phyloP scores from a whole-genome alignment of 2,329 filamentous ascomycete genomes.

The Fragosphaeria purpurea region DNA sequence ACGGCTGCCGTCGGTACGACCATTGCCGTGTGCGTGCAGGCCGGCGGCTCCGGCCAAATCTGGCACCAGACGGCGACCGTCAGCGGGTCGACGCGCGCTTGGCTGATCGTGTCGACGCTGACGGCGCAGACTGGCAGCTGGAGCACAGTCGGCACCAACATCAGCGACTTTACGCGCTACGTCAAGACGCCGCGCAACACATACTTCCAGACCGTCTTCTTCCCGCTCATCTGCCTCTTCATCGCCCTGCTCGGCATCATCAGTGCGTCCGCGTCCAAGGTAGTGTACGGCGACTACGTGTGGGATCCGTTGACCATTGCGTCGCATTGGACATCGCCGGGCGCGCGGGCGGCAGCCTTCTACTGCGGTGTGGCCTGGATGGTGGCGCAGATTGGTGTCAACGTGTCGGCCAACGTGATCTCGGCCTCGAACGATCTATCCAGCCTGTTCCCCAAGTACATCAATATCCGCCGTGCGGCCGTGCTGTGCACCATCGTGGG shows the following conservation, averaged over 20 bases:
- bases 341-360: constrained; percentile 29
- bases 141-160: neutral
- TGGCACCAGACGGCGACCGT: neutral
- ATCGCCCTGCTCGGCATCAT: constrained; percentile 42
- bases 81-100: neutral
- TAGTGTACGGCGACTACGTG: constrained; percentile 29
- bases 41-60: constrained; percentile 2
- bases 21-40: constrained; percentile 21
- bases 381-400: constrained; percentile 45
- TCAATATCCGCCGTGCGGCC: constrained; percentile 48
- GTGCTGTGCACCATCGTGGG: constrained; percentile 40
- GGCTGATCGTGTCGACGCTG: constrained; percentile 23
- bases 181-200: constrained; percentile 24
- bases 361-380: constrained; percentile 34
- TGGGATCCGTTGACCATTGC: constrained; percentile 39
- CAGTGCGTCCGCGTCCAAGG: constrained; percentile 39
- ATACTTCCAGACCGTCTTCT: constrained; percentile 30
- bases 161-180: constrained; percentile 27
- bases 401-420: constrained; percentile 46
- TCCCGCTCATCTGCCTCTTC: constrained; percentile 29
- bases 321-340: constrained; percentile 32
- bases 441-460: constrained; percentile 18
- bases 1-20: constrained; percentile 22
- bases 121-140: neutral
- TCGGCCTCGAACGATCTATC: constrained; percentile 42